Base-by-base conservation (phyloP, 2,329 filamentous ascomycete species). In the Falciphora oryzae region DNA sequence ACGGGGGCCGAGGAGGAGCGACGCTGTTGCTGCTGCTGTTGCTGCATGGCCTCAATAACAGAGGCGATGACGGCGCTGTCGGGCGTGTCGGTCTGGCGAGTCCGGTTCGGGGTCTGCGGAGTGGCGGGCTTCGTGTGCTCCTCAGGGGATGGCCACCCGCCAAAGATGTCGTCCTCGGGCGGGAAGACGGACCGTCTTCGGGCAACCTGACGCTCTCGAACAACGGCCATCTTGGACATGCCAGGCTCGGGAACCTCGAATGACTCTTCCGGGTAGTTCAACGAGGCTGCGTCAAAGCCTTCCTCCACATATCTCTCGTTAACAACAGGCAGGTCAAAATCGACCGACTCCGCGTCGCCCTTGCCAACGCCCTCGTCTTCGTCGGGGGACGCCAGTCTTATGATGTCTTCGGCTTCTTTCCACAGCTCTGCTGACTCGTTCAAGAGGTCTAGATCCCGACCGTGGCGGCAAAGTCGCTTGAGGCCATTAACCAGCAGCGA, bases 401-500 rank as follows among this genome's bases (percentile, higher is more conserved):
- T 95, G 76, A 96, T 93, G 18, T 90, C 91, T 73, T 95, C 90
- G 1, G 92, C 91, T 73, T 95, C 91, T 70, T 87, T 86, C 90
- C 91, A 96, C 60, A 91, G 79, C 16, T 79, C 78, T 16, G 82
- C 81, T 28, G 87, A 82, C 7, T 89, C 89, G 66, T 83, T 77
- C 0, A 85, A 75, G 71, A 94, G 83, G 57, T 87, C 82, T 72
- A 92, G 83, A 59, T 88, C 84, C 25, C 85, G 84, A 7, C 88
- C 91, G 56, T 90, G 85, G 16, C 88, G 82, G 66, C 89, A 89
- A 18, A 95, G 79, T 65, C 90, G 87, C 77, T 94, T 95, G 65
- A 96, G 79, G 70, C 93, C 91, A 74, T 93, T 92, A 59, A 96
- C 92, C 16, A 94, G 78, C 38, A 94, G 78, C 7, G 91, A 93